Conservation (phyloP, 2,329 filamentous ascomycete species). For the Aureobasidium sp. region DNA sequence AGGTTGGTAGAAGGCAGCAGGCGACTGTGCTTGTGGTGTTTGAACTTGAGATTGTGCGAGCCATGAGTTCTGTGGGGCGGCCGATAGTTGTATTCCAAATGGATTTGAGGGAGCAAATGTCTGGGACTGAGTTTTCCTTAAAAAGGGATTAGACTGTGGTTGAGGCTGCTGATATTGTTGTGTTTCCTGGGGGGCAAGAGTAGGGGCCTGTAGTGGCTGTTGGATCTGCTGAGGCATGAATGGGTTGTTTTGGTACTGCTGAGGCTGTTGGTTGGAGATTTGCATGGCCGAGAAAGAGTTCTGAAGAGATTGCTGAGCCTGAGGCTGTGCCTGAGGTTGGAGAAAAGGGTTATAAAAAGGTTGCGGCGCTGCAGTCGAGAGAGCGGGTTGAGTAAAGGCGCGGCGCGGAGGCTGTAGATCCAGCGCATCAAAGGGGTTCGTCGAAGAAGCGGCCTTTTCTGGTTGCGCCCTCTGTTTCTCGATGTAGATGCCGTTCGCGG, state of each 20-base stretch:
- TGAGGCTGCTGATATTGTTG: slow-evolving; percentile 19
- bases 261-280: slow-evolving; percentile 40
- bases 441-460: slow-evolving; percentile 21
- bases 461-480: slow-evolving; percentile 32
- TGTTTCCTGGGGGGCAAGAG: slow-evolving; percentile 18
- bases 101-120: slow-evolving; percentile 31
- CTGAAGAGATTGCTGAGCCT: slow-evolving; percentile 25
- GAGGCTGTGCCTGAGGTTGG: slow-evolving; percentile 23
- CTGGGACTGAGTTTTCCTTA: slow-evolving; percentile 37
- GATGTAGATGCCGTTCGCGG: slow-evolving; percentile 38
- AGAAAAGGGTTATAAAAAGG: slow-evolving; percentile 65
- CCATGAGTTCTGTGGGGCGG: slow-evolving; percentile 22
- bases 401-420: slow-evolving; percentile 34
- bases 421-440: slow-evolving; percentile 41
- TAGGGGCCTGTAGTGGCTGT: slow-evolving; percentile 18
- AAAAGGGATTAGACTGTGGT: slow-evolving; percentile 35
- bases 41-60: slow-evolving; percentile 37
- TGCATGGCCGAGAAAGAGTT: slow-evolving; percentile 63
- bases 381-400: slow-evolving; percentile 24
- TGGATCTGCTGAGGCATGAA: slow-evolving; percentile 25
- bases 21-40: slow-evolving; percentile 23
- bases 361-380: slow-evolving; percentile 20
- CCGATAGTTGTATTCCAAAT: slow-evolving; percentile 17
- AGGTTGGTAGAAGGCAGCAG: slow-evolving; percentile 23
- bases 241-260: slow-evolving; percentile 24